Evolutionary conservation across 805 yeast genomes (phyloP), one percentile per base, ranked within the genome.

Genomic region (Saccharomycopsis vini): DNA sequence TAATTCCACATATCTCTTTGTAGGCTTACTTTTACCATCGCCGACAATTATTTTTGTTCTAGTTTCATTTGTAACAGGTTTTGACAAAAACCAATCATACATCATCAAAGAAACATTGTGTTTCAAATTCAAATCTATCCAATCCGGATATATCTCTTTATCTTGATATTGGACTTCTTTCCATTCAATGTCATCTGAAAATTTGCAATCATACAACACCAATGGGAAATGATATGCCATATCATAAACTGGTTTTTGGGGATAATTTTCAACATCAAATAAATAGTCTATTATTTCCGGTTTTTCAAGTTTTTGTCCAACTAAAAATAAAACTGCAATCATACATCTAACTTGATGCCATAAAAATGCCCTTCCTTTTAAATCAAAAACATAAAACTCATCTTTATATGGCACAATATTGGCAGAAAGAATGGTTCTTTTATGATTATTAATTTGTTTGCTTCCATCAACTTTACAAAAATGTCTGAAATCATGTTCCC

Each of bases 291-390:
- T 67, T 0, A 87, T 60, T 1, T 60, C 55, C 0, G 87, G 81
- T 0, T 58, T 45, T 59, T 92, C 98, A 18, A 74, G 68, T 13
- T 67, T 67, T 60, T 88, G 95, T 0, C 96, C 98, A 5, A 88
- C 78, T 20, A 82, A 62, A 43, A 92, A 75, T 44, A 92, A 59
- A 9, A 83, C 67, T 0, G 95, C 95, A 66, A 88, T 75, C 92
- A 92, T 92, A 53, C 95, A 88, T 46, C 98, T 73, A 16, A 92
- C 98, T 62, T 92, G 98, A 59, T 92, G 97, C 97, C 97, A 92
- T 44, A 92, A 63, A 54, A 92, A 92, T 6, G 97, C 98, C 1
- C 84, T 68, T 0, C 98, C 98, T 50, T 73, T 69, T 42, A 92
- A 64, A 57, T 87, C 88, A 59, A 90, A 77, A 45, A 79, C 80